phyloP scores from a whole-genome alignment of 495 filamentous ascomycete genomes.

The Aspergillus sparsus region DNA sequence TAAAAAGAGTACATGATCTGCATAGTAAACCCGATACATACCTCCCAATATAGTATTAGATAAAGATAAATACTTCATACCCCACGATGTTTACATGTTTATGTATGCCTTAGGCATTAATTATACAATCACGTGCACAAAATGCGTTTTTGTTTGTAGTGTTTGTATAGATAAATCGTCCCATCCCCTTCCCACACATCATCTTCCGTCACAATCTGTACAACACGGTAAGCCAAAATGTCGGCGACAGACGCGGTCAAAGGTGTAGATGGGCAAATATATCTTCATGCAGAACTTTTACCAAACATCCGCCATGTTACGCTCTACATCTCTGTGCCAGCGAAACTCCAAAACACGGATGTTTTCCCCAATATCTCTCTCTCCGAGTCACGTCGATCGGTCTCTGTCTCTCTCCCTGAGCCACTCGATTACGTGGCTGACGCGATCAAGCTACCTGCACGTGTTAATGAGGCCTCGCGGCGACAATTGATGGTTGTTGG shows the following conservation, averaged over 20 bases:
- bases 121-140: neutral
- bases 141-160: slow-evolving; percentile 7
- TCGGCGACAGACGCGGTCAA: neutral
- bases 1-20: too few relatives aligned
- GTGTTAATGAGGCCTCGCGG: slow-evolving; percentile 45
- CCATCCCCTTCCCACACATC: neutral
- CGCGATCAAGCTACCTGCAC: slow-evolving; percentile 66
- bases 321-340: slow-evolving; percentile 65
- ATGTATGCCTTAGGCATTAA: slow-evolving; percentile 20
- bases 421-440: slow-evolving; percentile 49
- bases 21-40: too few relatives aligned
- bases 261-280: slow-evolving; percentile 25
- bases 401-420: slow-evolving; percentile 41
- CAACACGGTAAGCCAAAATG: neutral
- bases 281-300: slow-evolving; percentile 84
- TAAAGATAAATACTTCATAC: too few relatives aligned
- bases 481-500: slow-evolving; percentile 20
- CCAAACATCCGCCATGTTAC: slow-evolving; percentile 84
- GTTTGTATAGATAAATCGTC: slow-evolving; percentile 6
- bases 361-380: slow-evolving; percentile 34
- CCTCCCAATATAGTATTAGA: too few relatives aligned
- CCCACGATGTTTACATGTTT: neutral
- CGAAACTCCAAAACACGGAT: slow-evolving; percentile 40
- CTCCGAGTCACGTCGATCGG: slow-evolving; percentile 43
- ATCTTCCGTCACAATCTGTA: neutral